Evolutionary conservation across 495 filamentous ascomycete genomes (phyloP), one percentile per base, ranked within the genome.

Genomic region (Penicillium egyptiacum): DNA sequence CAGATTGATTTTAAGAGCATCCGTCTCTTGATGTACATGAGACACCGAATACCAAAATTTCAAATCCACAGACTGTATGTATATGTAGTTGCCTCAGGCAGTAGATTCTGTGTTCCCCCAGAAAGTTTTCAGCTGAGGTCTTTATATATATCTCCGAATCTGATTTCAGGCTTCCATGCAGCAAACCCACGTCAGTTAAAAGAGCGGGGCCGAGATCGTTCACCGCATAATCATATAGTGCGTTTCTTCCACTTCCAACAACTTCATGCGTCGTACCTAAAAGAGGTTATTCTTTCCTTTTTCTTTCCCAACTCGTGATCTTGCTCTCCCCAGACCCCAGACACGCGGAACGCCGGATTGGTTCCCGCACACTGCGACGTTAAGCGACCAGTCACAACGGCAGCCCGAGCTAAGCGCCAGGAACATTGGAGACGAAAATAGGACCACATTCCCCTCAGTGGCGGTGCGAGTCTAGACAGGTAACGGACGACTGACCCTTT

Each of bases 391-490:
- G 53, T 66, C 47, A 61, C 5, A 53, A 60, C 37, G 57, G 30
- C 30, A 31, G 30, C 58, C 39, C 61, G 59, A 56, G 53, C 52
- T 73, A 77, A 73, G 72, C 74, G 74, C 72, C 68, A 68, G 68
- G 70, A 57, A 43, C n/a, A 56, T 61, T 60, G 55, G 55, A 43
- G 53, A 62, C 53, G 30, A 58, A 62, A 67, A 65, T 65, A 67
- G 55, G 47, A 60, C 28, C 53, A 60, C 33, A 30, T 11, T 60
- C 42, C 58, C 57, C 62, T 58, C 59, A 44, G 52, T 55, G 56
- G 58, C 55, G 53, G 52, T 54, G 43, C 53, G 55, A 43, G 50
- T 48, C 25, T 16, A 31, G 17, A 33, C 41, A 62, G 60, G 46
- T 45, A 51, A 53, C 28, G 31, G 42, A 49, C 45, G 57, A 42